phyloP scores from a whole-genome alignment of 768 basidiomycete genomes.

The Amanita rubescens region DNA sequence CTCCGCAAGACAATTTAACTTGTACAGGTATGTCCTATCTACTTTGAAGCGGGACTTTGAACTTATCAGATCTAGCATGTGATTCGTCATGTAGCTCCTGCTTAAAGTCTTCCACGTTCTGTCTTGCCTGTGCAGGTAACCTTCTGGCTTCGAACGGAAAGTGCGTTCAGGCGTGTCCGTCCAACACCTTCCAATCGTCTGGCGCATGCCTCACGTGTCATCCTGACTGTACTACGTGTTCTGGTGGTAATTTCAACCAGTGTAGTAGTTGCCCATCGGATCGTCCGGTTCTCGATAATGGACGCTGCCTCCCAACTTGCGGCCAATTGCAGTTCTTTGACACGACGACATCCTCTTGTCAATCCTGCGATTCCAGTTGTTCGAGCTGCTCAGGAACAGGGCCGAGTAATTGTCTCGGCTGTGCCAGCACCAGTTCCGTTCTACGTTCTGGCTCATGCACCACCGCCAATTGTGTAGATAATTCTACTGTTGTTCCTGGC shows the following conservation, averaged over 20 bases:
- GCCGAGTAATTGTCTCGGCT: conserved; percentile 63
- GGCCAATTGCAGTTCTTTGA: conserved; percentile 66
- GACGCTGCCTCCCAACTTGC: conserved; percentile 74
- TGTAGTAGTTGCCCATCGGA: conserved; percentile 63
- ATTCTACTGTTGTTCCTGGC: conserved; percentile 51
- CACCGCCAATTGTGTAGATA: conserved; percentile 49
- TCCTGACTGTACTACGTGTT: conserved; percentile 75
- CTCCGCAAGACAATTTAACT: conserved; percentile 63
- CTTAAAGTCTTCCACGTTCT: conserved; percentile 58
- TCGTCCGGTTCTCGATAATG: conserved; percentile 65
- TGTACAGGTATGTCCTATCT: conserved; percentile 43
- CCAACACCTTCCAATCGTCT: conserved; percentile 57
- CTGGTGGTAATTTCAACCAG: conserved; percentile 64
- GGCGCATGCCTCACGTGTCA: conserved; percentile 69
- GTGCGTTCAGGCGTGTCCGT: conserved; percentile 68
- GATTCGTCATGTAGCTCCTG: conserved; percentile 69
- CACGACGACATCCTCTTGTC: conserved; percentile 49
- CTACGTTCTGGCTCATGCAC: conserved; percentile 62
- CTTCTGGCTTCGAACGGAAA: conserved; percentile 63
- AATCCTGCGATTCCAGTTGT: conserved; percentile 65
- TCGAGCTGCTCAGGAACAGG: conserved; percentile 72
- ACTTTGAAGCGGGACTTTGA: neutral
- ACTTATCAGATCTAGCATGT: conserved; percentile 38
- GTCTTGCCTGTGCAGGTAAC: conserved; percentile 61
- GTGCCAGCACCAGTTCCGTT: conserved; percentile 54